Percentiles rank a stretch among this genome's conserved stretches.
These are phyloP conservation scores for Penicillium sp. DNA, from an alignment of 2,329 filamentous ascomycete genomes.

Conservation along the genomic window DNA sequence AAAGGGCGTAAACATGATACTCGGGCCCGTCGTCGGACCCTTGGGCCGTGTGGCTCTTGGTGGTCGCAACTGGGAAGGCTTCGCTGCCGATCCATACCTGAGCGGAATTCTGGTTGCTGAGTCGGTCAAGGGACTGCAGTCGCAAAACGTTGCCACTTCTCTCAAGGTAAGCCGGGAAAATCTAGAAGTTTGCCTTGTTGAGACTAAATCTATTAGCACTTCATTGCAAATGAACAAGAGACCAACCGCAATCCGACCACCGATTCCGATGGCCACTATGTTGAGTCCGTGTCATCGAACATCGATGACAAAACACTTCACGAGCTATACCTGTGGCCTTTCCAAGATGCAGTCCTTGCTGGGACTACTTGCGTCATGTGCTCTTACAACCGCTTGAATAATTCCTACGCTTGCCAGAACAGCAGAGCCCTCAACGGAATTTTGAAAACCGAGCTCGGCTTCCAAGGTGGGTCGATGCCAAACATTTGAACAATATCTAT, in stretches of 20 bases:
- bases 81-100: constrained; percentile 52
- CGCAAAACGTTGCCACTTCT: constrained; percentile 44
- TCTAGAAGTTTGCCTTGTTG: not conserved
- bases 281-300: constrained; percentile 58
- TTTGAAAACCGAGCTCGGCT: constrained; percentile 76
- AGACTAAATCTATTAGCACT: constrained; percentile 48
- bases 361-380: constrained; percentile 65
- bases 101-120: constrained; percentile 46
- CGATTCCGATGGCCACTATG: constrained; percentile 6
- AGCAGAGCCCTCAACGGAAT: constrained; percentile 73
- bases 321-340: constrained; percentile 68
- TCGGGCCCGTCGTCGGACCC: constrained; percentile 47
- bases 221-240: constrained; percentile 64
- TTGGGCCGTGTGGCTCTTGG: constrained; percentile 32
- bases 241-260: constrained; percentile 24
- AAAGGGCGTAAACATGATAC: constrained; percentile 45
- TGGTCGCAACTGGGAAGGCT: constrained; percentile 53
- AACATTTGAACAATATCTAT: not conserved
- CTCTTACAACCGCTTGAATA: constrained; percentile 66
- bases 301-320: constrained; percentile 67
- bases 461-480: constrained; percentile 46
- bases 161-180: constrained; percentile 22
- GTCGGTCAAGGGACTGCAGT: constrained; percentile 49
- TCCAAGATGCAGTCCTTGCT: constrained; percentile 61
- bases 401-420: constrained; percentile 78